Evolutionary conservation across 371 early-diverging fungal genomes (phyloP), one percentile per base, ranked within the genome.

Genomic region (Batrachochytrium dendrobatidis): DNA sequence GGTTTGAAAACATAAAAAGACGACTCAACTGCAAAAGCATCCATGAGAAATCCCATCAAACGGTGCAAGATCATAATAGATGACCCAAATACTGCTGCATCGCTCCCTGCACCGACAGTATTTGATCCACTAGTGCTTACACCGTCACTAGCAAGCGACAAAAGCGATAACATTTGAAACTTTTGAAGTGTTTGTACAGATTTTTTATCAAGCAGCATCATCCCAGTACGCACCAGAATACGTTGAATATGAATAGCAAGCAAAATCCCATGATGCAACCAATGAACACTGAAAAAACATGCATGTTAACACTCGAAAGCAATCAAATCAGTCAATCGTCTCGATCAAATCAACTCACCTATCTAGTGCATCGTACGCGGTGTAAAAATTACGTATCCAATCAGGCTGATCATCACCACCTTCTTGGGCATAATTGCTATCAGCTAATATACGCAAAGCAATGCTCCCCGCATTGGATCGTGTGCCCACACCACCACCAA

Each of bases 351-450:
- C 48, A 18, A 17, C 4, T 4, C 48, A 5, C 48, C 48, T 8
- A 18, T 18, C 5, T 17, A 5, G 70, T 3, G 94, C 86, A 67
- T 95, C 95, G 61, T 86, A 91, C 0, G 91, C 92, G 0, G 83
- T 75, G 68, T 81, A 94, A 66, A 93, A 94, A 50, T 89, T 88
- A 10, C 67, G 64, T 64, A 86, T 72, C 89, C 24, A 55, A 18
- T 59, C 66, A 15, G 1, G 28, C 34, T 56, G 55, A 18, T 28
- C 56, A 45, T 66, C 68, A 20, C 32, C 56, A 34, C 55, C 48
- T 17, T 26, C 34, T 24, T 34, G 63, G 30, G 48, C 28, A 46
- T 44, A 56, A 34, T 20, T 51, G 45, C 15, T 53, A n/a, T 62
- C 65, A 57, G 44, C 61, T 32, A 25, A 15, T 44, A 39, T 15